Base-by-base conservation (phyloP, 176 grass and related monocot genomes). In the Pontederia paniculata region DNA sequence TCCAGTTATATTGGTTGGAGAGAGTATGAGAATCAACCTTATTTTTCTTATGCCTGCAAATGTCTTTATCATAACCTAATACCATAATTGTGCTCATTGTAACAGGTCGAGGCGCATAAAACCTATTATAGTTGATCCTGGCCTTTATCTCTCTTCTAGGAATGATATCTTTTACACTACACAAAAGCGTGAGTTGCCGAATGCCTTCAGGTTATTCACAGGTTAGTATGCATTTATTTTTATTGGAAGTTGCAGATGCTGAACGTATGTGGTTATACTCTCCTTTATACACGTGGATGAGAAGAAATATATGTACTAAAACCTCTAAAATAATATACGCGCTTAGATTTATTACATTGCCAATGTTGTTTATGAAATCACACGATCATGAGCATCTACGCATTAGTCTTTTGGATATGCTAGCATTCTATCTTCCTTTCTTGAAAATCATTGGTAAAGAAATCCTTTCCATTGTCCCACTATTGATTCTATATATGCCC, bases 1-100 rank as follows among this genome's bases (percentile, higher is more conserved):
- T 62, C 83, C 20, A 84, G 80, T 78, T 97, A 97, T 76, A 84
- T 97, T 42, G 80, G 91, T 69, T 84, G 83, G 86, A 90, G 76
- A 80, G 80, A 97, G 86, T 97, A 97, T 75, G 84, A n/a, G 16
- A 59, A 37, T 76, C 55, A 42, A 54, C 17, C 62, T 65, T 11
- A 50, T 59, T 63, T 57, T 55, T 56, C 9, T 21, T 15, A 42
- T 59, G 9, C 19, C 44, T 68, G 9, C 12, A 28, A 56, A 47
- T 10, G 23, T 55, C 68, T 49, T 77, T 0, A 12, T 55, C 63
- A 68, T 70, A 57, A 42, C 52, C 50, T 49, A 23, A 57, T 15
- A 13, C 71, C 75, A 28, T 50, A 77, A 48, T 73, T 74, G 12
- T 53, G 10, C 23, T 60, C 69, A 17, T 57, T 28, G 76, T 22